A percentile compares a stretch with the other conserved stretches of the same genome.
These are phyloP conservation scores for Sarocladium kiliense DNA, from an alignment of 2,329 filamentous ascomycete genomes.

Conservation along the genomic window DNA sequence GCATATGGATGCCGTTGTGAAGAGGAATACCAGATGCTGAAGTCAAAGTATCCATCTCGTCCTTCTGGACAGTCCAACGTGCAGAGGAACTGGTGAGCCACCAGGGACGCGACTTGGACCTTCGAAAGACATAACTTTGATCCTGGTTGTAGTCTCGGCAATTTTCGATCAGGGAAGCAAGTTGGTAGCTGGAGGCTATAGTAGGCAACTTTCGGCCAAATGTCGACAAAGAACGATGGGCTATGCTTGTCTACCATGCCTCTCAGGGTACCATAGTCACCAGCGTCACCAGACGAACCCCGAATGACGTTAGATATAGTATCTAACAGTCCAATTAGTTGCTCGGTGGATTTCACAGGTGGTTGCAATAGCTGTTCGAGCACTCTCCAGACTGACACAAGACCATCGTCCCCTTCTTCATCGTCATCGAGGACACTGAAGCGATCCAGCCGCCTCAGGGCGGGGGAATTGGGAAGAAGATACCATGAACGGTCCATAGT, in stretches of 20 bases:
- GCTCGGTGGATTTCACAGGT: conserved; percentile 8
- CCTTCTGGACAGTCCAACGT: conserved; percentile 15
- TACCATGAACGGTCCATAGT: background rate
- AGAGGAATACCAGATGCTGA: conserved; percentile 27
- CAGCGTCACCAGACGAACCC: conserved; percentile 14
- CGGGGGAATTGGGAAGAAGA: conserved; percentile 12
- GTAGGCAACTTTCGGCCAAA: conserved; percentile 20
- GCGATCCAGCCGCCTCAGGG: conserved; percentile 20
- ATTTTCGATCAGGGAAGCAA: conserved; percentile 16
- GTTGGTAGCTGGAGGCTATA: conserved; percentile 16
- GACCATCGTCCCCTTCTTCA: conserved; percentile 17
- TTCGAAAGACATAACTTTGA: conserved; percentile 16
- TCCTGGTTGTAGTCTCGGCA: conserved; percentile 15
- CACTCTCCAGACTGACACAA: conserved; percentile 21
- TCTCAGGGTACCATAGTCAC: conserved; percentile 18
- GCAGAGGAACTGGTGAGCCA: conserved; percentile 27
- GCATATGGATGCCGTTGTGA: conserved; percentile 25
- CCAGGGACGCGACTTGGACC: conserved; percentile 22
- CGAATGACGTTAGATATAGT: conserved; percentile 19
- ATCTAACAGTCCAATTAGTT: conserved; percentile 22
- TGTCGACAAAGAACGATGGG: conserved; percentile 11
- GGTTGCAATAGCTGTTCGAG: conserved; percentile 17
- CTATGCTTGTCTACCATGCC: conserved; percentile 3
- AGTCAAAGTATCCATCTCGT: conserved; percentile 24
- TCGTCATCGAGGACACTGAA: conserved; percentile 22